Evolutionary conservation across 805 yeast species (phyloP), one percentile per base, ranked within the genome.

Genomic region (Grigorovia transvaalensis): DNA sequence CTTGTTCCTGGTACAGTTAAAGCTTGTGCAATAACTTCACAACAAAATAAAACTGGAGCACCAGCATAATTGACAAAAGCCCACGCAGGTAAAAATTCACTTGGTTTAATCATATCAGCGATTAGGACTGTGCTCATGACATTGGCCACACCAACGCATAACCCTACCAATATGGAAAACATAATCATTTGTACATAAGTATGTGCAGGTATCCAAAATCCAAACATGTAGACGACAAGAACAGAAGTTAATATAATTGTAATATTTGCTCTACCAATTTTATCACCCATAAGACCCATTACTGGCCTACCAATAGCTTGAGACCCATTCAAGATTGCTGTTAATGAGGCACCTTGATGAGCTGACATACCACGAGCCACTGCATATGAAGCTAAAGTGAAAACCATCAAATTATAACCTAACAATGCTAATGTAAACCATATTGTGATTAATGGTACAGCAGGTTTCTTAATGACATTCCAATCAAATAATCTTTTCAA

Each of bases 1-100:
- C 54, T 52, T 9, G 49, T 46, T 2, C 58, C 42, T 8, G 59
- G 50, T 17, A 60, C 65, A 50, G 71, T 69, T 47, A 80, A 61
- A 1, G 78, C 71, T 51, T 81, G 73, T 0, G 80, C 84, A 49
- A 80, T 74, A 8, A 78, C 72, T 64, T 81, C 85, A 2, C 79
- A 69, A 1, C 74, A 72, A 15, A 81, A 63, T 8, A 74, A 63
- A 38, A 63, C 51, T 2, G 69, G 55, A 2, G 72, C 67, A 40
- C 66, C 64, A 8, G 58, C 48, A 11, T 63, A 48, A 50, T 70
- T 71, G 2, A 69, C 64, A 50, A 63, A 68, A 4, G 71, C 59
- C 65, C 74, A 68, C 0, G 71, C 73, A 20, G 73, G 64, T 27
- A 73, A 64, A 53, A 71, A 72, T 30, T 62, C 63, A 15, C 62